Conservation (phyloP, 1,139 yeast genomes). For the Maudiozyma humilis region DNA sequence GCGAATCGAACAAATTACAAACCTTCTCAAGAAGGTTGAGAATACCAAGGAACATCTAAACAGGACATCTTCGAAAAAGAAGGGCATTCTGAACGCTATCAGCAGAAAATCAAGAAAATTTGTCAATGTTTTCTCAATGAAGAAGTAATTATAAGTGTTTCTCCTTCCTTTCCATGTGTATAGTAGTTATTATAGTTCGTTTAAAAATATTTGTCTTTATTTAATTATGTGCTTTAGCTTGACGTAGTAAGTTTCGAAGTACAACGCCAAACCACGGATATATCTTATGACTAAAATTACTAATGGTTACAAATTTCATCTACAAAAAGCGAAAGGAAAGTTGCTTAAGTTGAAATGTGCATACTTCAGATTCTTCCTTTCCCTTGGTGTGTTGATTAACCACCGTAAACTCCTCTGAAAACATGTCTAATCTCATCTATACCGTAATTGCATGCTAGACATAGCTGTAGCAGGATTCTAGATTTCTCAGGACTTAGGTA, state of each 20-base stretch:
- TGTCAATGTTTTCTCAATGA: conserved; percentile 1
- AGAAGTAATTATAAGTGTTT: not conserved
- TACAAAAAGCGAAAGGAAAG: too few relatives aligned
- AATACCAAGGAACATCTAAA: not conserved
- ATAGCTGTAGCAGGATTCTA: conserved; percentile 51
- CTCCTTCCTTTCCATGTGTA: not conserved
- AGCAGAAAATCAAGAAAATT: conserved; percentile 6
- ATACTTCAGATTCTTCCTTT: not conserved
- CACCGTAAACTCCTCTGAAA: conserved; percentile 43
- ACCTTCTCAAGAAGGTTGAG: conserved; percentile 3
- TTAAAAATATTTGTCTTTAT: too few relatives aligned
- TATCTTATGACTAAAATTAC: too few relatives aligned
- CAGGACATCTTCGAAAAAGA: not conserved
- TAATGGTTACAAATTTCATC: too few relatives aligned
- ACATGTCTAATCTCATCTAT: conserved; percentile 38
- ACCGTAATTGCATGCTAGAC: conserved; percentile 40
- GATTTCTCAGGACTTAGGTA: conserved; percentile 62
- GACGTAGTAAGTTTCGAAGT: not conserved
- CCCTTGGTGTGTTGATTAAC: conserved; percentile 13
- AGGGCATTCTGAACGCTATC: not conserved
- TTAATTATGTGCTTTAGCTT: not conserved
- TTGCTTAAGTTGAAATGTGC: too few relatives aligned
- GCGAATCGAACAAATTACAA: conserved; percentile 2
- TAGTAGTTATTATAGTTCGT: too few relatives aligned
- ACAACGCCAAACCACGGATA: too few relatives aligned